phyloP scores from a whole-genome alignment of 768 basidiomycete species.

The Dacryopinax primogenitus region DNA sequence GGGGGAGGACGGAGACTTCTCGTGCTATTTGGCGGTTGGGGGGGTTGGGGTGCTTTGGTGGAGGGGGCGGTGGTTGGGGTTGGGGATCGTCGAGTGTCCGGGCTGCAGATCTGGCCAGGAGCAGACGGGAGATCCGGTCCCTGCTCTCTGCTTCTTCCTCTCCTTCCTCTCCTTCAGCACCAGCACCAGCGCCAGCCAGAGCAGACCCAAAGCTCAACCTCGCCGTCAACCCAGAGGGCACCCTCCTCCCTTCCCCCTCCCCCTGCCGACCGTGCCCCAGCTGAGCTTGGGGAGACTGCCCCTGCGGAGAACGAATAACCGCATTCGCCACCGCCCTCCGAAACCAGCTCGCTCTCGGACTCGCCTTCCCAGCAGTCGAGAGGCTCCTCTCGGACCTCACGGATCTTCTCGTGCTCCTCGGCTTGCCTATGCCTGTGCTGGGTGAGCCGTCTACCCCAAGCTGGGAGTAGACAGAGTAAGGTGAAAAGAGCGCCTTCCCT shows the following conservation, averaged over 20 bases:
- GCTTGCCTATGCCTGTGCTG: not conserved
- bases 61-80: not conserved
- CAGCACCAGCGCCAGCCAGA: not conserved
- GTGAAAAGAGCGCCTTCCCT: not conserved
- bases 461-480: not conserved
- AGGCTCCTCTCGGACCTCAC: not conserved
- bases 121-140: no score
- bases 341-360: constrained; percentile 1
- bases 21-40: not conserved
- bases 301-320: no score
- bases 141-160: not conserved
- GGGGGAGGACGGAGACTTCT: not conserved
- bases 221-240: not conserved
- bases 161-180: not conserved
- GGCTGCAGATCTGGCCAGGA: no score
- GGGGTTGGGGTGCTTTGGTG: not conserved
- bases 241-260: not conserved
- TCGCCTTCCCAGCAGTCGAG: not conserved
- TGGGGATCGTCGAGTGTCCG: not conserved
- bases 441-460: not conserved
- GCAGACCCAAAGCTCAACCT: not conserved
- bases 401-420: not conserved
- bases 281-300: not conserved
- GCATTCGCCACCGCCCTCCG: not conserved
- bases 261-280: not conserved